Base-by-base conservation (phyloP, 163 green algal species). In the Coccomyxa subellipsoidea region DNA sequence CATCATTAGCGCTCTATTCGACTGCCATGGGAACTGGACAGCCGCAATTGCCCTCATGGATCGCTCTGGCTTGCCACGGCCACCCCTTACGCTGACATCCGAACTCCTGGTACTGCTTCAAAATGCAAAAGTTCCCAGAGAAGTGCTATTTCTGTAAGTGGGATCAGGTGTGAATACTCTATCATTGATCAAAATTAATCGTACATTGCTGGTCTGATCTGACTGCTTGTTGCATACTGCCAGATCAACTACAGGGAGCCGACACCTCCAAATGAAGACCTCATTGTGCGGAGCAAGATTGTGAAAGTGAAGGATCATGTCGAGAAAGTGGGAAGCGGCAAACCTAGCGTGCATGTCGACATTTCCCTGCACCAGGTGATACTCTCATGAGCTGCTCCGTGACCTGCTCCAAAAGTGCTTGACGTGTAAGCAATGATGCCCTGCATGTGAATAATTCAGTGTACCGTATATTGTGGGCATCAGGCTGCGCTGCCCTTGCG, bases 1-100 rank as follows among this genome's bases (percentile, higher is more conserved):
- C 75, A 87, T 95, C 25, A 76, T 97, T 0, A 90, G 85, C 25
- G 90, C 91, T 0, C 36, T 95, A 21, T 90, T 97, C 79, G 94
- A 96, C 82, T 96, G 92, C 84, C 92, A 96, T 73, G 92, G 87
- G 80, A 95, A 94, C 85, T 97, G 94, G 94, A 94, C 90, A 27
- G 92, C 93, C 7, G 94, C 93, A 0, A 91, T 96, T 15, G 86
- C 90, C 0, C 88, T 97, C 3, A 97, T 97, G 94, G 93, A 97
- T 84, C 84, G 90, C 37, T 86, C 86, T 6, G 91, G 85, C 53
- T 83, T 97, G 69, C 91, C 94, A 3, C 89, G 88, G 59, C 94
- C 94, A 1, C 92, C 93, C 0, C 86, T 97, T 36, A 97, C 93
- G 5, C 89, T 97, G 7, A 96, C 94, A 0, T 86, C 86, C 15